A percentile compares a stretch with the other conserved stretches of the same genome.
Conservation (phyloP, 129 eudicot genomes). For the Smallanthus sonchifolius region DNA sequence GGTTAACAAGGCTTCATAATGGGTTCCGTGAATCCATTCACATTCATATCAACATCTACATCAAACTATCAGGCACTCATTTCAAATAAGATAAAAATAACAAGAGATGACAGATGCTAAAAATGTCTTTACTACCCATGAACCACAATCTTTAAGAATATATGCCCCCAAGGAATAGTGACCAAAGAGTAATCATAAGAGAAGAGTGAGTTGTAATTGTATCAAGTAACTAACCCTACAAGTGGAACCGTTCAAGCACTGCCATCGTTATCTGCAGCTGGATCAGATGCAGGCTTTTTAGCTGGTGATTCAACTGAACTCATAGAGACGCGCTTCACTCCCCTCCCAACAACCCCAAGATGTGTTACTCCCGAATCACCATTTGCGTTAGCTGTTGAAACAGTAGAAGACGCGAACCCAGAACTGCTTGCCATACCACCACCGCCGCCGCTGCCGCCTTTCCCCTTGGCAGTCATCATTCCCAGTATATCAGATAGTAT, state of each 20-base stretch:
- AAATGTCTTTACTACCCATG: slow-evolving; percentile 2
- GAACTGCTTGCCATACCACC: slow-evolving; percentile 31
- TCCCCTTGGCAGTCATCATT: slow-evolving; percentile 61
- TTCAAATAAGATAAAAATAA: not conserved
- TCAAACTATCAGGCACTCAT: not conserved
- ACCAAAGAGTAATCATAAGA: not conserved
- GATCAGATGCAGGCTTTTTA: slow-evolving; percentile 57
- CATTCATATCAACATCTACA: too few relatives aligned
- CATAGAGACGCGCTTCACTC: slow-evolving; percentile 83
- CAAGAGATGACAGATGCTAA: not conserved
- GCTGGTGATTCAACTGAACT: slow-evolving; percentile 37
- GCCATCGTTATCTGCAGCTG: slow-evolving; percentile 41
- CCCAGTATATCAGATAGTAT: slow-evolving; percentile 75
- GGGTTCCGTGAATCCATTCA: too few relatives aligned
- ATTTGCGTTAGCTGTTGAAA: slow-evolving; percentile 67
- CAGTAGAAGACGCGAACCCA: slow-evolving; percentile 52
- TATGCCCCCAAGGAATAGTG: not conserved
- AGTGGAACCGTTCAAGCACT: slow-evolving; percentile 36
- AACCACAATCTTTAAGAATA: not conserved
- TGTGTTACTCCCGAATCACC: slow-evolving; percentile 64
- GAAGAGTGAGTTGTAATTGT: not conserved
- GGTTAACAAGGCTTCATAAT: too few relatives aligned
- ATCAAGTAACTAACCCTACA: not conserved
- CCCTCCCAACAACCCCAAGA: slow-evolving; percentile 98
- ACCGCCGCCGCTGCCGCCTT: slow-evolving; percentile 26